Evolutionary conservation across 306 rosid species (phyloP), one percentile per base, ranked within the genome.

Genomic region (Dryas alaskensis): DNA sequence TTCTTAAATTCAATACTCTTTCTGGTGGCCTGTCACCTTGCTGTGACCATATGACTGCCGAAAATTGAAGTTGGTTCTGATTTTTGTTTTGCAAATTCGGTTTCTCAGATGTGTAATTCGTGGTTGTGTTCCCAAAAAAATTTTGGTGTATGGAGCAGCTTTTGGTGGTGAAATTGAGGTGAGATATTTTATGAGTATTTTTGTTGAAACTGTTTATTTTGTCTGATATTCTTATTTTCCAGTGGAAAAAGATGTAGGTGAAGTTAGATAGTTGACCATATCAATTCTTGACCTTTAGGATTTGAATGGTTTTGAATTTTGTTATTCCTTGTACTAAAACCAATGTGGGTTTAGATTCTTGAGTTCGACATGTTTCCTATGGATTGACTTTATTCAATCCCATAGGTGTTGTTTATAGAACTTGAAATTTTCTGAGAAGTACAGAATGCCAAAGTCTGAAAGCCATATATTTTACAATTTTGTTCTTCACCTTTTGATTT

Each of bases 71-170:
- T 78, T 78, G n/a, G 60, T 72, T 8, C 40, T 67, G 62, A 75
- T 46, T 66, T 78, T 55, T 65, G 46, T 61, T 52, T 65, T 76
- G 22, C 10, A 59, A 2, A 22, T 16, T 82, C 76, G 67, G 60
- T 74, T 80, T 85, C 72, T 17, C 81, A 94, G 98, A 79, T 94
- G 98, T 73, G 98, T 94, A 52, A 72, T 94, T 87, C 98, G 98
- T 80, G 98, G 98, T 44, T 94, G 98, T 86, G 98, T 94, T 84
- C 98, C 98, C 55, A 94, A 94, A 76, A 94, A 94, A 93, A 94
- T 94, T 83, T 79, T 94, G 90, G 97, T 94, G 69, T 94, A 92
- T 74, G 97, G 95, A 78, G 92, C 96, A 73, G 25, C 98, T 72
- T 86, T 61, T 86, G 90, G 97, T 52, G 84, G 92, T 76, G 98